Evolutionary conservation across 2,329 filamentous ascomycete species (phyloP), one percentile per base, ranked within the genome.

Genomic region (Conoideocrella luteorostrata): DNA sequence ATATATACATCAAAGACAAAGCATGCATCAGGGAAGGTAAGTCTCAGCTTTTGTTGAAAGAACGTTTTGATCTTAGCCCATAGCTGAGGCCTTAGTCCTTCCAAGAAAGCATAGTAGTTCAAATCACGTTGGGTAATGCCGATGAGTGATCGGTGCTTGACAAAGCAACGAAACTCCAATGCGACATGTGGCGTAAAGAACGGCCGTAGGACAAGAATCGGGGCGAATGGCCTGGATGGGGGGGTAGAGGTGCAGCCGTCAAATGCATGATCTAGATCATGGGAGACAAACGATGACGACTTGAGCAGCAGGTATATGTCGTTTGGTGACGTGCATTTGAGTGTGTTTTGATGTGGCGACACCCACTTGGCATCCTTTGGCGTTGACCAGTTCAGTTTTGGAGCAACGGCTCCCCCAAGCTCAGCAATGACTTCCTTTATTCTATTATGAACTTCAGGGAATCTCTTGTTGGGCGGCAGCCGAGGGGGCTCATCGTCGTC

Each of bases 311-410:
- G 75, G 59, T 97, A 98, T 35, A 98, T 80, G 57, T 98, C 93
- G 61, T 93, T 94, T 3, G 93, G 80, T 1, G 80, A 82, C 4
- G 81, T 82, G 65, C 93, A 98, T 63, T 95, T 88, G 68, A 96
- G 85, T 37, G 87, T 94, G 64, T 98, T 98, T 56, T 82, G 65
- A 74, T 91, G 61, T 67, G 66, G 82, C 66, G 77, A 80, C 64
- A 98, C 96, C 85, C 89, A 96, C 18, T 86, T 88, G 7, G 93
- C 93, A 60, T 98, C 93, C 63, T 96, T 95, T 4, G 93, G 93
- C 4, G 89, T 84, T 5, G 90, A 96, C 93, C 93, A 98, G 69
- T 97, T 97, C 37, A 98, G 71, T 65, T 98, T 98, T 1, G 93
- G 93, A 2, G 86, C 83, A 7, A 95, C 90, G 47, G 83, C 80